phyloP scores from a whole-genome alignment of 2,329 filamentous ascomycete genomes.

The Akanthomyces muscarius region DNA sequence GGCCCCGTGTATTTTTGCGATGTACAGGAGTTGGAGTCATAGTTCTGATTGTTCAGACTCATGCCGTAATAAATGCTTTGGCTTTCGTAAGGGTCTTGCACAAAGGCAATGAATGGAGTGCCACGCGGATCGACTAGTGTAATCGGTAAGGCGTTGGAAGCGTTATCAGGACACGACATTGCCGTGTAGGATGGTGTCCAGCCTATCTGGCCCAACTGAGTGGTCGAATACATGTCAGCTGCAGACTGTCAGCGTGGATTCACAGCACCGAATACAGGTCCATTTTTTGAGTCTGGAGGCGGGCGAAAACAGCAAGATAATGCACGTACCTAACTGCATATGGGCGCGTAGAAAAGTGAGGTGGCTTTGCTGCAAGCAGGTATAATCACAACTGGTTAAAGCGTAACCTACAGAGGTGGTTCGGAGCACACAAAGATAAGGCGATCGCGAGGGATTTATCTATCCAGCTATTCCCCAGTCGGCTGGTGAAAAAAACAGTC shows the following conservation, averaged over 20 bases:
- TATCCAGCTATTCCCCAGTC: neutral
- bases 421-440: neutral
- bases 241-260: neutral
- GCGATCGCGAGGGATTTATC: neutral
- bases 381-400: neutral
- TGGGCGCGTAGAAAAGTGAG: neutral
- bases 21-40: neutral
- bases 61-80: conserved; percentile 5
- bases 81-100: conserved; percentile 2
- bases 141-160: conserved; percentile 1
- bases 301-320: neutral
- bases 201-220: conserved; percentile 11
- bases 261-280: neutral
- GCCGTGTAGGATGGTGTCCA: conserved; percentile 3
- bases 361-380: neutral
- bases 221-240: conserved; percentile 11
- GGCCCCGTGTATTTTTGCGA: neutral
- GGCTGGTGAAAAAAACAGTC: neutral
- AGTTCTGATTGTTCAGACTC: neutral
- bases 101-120: conserved; percentile 1
- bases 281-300: neutral
- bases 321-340: neutral
- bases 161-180: conserved; percentile 7
- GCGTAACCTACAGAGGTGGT: neutral
- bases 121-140: conserved; percentile 1